phyloP scores from a whole-genome alignment of 495 filamentous ascomycete genomes.

The Talaromyces thailandensis region DNA sequence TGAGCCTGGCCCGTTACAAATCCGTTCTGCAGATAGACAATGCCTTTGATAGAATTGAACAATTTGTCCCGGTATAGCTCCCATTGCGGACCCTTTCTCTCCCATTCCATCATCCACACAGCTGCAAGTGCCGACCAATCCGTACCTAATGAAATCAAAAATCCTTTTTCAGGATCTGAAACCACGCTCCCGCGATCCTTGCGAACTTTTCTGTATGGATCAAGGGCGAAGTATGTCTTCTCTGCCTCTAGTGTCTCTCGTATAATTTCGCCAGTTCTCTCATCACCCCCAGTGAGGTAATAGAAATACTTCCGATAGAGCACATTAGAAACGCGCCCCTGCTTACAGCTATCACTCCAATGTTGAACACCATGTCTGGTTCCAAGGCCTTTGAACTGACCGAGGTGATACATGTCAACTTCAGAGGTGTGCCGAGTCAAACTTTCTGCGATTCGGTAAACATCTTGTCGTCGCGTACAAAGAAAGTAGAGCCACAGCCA shows the following conservation, averaged over 20 bases:
- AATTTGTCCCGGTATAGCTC: conserved; percentile 28
- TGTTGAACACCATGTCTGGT: conserved; percentile 45
- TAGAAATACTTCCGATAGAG: conserved; percentile 36
- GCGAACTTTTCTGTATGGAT: conserved; percentile 39
- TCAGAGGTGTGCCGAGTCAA: conserved; percentile 40
- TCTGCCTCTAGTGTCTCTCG: conserved; percentile 30
- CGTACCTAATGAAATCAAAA: conserved; percentile 32
- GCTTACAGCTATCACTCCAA: conserved; percentile 40
- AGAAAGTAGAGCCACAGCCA: conserved; percentile 46
- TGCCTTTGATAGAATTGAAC: conserved; percentile 27
- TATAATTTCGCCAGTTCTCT: conserved; percentile 34
- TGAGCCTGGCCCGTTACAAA: conserved; percentile 38
- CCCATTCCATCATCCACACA: conserved; percentile 40
- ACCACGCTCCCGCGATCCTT: conserved; percentile 21
- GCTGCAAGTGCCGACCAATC: conserved; percentile 40
- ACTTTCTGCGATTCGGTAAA: conserved; percentile 39
- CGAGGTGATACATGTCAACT: conserved; percentile 42
- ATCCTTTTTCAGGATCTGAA: conserved; percentile 26
- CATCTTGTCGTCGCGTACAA: conserved; percentile 33
- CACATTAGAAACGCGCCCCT: conserved; percentile 37
- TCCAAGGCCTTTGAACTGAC: conserved; percentile 37
- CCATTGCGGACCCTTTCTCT: conserved; percentile 33
- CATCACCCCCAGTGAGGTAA: conserved; percentile 35
- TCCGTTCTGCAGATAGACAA: conserved; percentile 31
- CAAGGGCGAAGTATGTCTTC: conserved; percentile 31